A percentile compares a stretch with the other conserved stretches of the same genome.
Conservation (phyloP, 2,329 filamentous ascomycete species). For the Fusarium papillatum region DNA sequence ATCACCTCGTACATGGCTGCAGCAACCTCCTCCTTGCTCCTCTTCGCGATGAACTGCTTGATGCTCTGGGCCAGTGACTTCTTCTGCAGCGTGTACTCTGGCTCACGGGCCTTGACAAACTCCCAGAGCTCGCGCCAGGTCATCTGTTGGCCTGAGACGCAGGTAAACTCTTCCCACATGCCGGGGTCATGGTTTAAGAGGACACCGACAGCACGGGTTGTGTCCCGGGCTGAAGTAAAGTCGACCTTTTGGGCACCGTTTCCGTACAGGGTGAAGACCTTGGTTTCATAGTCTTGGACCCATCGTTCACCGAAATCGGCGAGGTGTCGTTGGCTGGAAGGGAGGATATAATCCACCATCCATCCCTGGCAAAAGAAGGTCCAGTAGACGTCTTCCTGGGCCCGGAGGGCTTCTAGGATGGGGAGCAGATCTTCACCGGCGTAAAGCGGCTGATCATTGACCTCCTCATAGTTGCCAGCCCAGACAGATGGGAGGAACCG, state of each 20-base stretch:
- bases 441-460: slow-evolving; percentile 6
- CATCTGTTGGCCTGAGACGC: background rate
- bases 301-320: background rate
- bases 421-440: background rate
- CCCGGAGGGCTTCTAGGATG: background rate
- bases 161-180: background rate
- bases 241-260: background rate
- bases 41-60: background rate
- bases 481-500: slow-evolving; percentile 13
- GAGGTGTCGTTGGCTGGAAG: background rate
- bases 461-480: background rate
- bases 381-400: background rate
- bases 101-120: background rate
- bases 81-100: background rate
- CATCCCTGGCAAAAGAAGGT: slow-evolving; percentile 8
- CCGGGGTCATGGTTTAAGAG: background rate
- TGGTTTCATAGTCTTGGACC: background rate
- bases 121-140: slow-evolving; percentile 2
- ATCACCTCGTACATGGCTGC: background rate
- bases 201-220: background rate
- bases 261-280: background rate
- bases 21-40: background rate
- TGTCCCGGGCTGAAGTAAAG: slow-evolving; percentile 1
- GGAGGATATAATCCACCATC: background rate
- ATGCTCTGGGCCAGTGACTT: background rate